Conservation (phyloP, 2,329 filamentous ascomycete genomes). For the Nigrospora osmanthi region DNA sequence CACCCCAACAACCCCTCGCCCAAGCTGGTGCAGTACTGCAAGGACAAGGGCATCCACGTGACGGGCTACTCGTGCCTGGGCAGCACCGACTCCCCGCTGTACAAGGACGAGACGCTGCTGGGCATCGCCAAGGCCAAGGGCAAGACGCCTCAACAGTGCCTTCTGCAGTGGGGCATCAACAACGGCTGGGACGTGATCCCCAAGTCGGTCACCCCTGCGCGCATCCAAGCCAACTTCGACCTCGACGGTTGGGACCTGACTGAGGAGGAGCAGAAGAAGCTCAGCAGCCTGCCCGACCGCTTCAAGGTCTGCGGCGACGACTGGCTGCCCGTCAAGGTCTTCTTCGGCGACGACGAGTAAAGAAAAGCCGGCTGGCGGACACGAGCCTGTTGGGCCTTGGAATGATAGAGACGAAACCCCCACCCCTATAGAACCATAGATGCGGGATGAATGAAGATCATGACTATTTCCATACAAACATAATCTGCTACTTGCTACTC, state of each 20-base stretch:
- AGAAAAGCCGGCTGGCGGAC: too few relatives aligned
- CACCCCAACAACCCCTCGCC: slow-evolving; percentile 77
- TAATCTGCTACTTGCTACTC: too few relatives aligned
- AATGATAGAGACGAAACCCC: too few relatives aligned
- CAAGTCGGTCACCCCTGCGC: slow-evolving; percentile 67
- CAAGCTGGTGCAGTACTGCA: slow-evolving; percentile 67
- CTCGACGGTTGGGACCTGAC: slow-evolving; percentile 67
- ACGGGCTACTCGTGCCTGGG: slow-evolving; percentile 71
- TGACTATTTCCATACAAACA: too few relatives aligned
- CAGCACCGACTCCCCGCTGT: slow-evolving; percentile 61
- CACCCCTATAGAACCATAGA: too few relatives aligned
- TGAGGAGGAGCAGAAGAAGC: slow-evolving; percentile 61
- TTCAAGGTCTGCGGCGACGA: slow-evolving; percentile 76
- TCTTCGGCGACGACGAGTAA: slow-evolving; percentile 77
- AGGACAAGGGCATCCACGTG: slow-evolving; percentile 64
- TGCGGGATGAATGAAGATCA: too few relatives aligned
- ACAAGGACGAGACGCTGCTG: slow-evolving; percentile 57
- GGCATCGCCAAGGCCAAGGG: slow-evolving; percentile 57
- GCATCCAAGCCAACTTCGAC: slow-evolving; percentile 71
- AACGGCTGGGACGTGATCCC: slow-evolving; percentile 80
- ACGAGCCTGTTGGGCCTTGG: too few relatives aligned
- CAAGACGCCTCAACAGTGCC: slow-evolving; percentile 66
- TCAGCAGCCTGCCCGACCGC: slow-evolving; percentile 62
- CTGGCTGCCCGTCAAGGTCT: slow-evolving; percentile 71
- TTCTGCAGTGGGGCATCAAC: slow-evolving; percentile 74